Percentiles rank a stretch among this genome's conserved stretches.
Evolutionary conservation across 1,284 basidiomycete species (phyloP).

Genomic region (Trichosporon sp.): DNA sequence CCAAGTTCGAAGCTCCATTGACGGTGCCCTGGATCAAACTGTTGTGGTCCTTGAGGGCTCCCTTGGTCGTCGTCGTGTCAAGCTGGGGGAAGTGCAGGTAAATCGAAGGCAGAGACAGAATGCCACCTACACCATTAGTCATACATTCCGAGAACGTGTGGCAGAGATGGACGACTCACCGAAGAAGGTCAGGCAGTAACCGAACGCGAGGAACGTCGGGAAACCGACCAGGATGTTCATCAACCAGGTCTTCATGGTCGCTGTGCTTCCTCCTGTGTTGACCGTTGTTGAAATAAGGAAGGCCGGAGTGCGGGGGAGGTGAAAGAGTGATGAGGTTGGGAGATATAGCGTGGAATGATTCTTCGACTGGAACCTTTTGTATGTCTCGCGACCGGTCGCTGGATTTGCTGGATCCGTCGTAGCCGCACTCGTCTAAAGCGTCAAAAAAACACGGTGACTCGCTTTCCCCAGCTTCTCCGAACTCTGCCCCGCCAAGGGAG

Average conservation of each 20-base stretch:
- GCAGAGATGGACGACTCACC: not conserved
- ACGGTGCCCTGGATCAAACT: slow-evolving; percentile 46
- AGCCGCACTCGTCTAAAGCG: not conserved
- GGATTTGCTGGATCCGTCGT: not conserved
- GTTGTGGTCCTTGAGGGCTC: slow-evolving; percentile 38
- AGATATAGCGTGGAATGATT: not conserved
- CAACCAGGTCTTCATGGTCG: slow-evolving; percentile 25
- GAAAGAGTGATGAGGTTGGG: not conserved
- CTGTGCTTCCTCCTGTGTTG: not conserved
- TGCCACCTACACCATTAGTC: slow-evolving; percentile 36
- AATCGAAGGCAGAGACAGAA: slow-evolving; percentile 36
- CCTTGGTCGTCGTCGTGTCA: slow-evolving; percentile 36
- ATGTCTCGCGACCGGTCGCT: not conserved
- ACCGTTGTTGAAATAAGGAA: not conserved
- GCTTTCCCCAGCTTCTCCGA: not conserved
- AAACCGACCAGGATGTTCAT: slow-evolving; percentile 42
- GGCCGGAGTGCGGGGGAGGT: not conserved
- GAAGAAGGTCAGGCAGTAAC: slow-evolving; percentile 35
- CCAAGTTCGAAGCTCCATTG: slow-evolving; percentile 51
- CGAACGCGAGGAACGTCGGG: slow-evolving; percentile 41
- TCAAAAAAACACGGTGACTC: slow-evolving; percentile 13
- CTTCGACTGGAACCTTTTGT: slow-evolving; percentile 2
- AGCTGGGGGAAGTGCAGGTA: slow-evolving; percentile 37
- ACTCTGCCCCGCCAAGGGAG: slow-evolving; percentile 9
- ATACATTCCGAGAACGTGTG: slow-evolving; percentile 25